A percentile compares a stretch with the other conserved stretches of the same genome.
Conservation (phyloP, 192 early-diverging fungal genomes). For the Backusella macrospora region DNA sequence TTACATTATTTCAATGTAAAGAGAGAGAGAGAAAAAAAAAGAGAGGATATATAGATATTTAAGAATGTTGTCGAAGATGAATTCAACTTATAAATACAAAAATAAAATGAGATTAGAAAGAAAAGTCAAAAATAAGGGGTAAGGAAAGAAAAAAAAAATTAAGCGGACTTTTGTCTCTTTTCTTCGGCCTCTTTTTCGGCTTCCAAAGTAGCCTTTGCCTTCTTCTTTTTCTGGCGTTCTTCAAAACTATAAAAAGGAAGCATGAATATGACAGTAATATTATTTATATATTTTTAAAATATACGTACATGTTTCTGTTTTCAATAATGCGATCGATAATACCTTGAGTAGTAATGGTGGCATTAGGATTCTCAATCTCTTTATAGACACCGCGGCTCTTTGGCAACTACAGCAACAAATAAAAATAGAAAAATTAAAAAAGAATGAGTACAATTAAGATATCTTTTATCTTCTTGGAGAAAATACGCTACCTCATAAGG, state of each 20-base stretch:
- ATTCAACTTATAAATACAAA: constrained; percentile 16
- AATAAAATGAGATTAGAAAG: background rate
- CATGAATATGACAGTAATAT: background rate
- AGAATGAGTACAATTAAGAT: background rate
- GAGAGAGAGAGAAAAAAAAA: background rate
- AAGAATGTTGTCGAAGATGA: background rate
- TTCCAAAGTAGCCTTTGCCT: constrained; percentile 68
- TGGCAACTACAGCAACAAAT: constrained; percentile 58
- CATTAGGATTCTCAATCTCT: constrained; percentile 77
- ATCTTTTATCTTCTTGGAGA: background rate
- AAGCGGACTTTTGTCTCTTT: constrained; percentile 40
- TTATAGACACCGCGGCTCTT: constrained; percentile 75
- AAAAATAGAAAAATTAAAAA: constrained; percentile 15
- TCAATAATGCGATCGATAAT: constrained; percentile 91
- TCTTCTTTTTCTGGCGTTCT: constrained; percentile 76
- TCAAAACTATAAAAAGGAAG: constrained; percentile 47
- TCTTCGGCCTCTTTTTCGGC: constrained; percentile 64
- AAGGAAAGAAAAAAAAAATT: too few species aligned
- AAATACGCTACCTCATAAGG: constrained; percentile 65
- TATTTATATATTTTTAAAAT: background rate
- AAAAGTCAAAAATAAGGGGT: background rate
- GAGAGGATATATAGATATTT: background rate
- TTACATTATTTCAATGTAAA: too few species aligned
- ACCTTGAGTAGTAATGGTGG: constrained; percentile 77
- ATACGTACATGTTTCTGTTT: constrained; percentile 73